Conservation (phyloP, 1,139 yeast species). For the Yarrowia galli region DNA sequence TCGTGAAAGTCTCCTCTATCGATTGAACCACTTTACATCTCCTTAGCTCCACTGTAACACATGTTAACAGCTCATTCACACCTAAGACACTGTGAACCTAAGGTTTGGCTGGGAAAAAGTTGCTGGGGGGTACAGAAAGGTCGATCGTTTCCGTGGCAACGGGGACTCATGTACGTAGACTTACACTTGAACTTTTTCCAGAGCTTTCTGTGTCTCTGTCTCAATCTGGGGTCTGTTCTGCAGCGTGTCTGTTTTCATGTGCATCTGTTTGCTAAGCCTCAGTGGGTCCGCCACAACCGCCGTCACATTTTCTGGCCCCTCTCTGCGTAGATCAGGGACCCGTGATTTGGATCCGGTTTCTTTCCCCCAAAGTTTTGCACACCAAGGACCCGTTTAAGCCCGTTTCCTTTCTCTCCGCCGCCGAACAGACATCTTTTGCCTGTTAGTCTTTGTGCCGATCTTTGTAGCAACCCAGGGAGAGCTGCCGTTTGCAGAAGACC, state of each 20-base stretch:
- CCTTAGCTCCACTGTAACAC: background rate
- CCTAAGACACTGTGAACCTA: too few relatives aligned
- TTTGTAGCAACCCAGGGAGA: slow-evolving; percentile 25
- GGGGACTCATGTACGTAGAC: too few relatives aligned
- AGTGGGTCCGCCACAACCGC: too few relatives aligned
- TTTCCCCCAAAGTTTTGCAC: slow-evolving; percentile 1
- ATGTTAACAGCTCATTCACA: too few relatives aligned
- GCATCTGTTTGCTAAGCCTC: too few relatives aligned
- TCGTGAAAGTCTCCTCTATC: background rate
- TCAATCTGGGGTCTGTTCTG: background rate
- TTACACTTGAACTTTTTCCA: background rate
- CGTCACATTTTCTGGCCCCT: background rate
- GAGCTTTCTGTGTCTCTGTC: background rate
- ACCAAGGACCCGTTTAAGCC: background rate
- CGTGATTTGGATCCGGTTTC: slow-evolving; percentile 1
- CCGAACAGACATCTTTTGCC: background rate
- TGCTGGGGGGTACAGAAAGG: slow-evolving; percentile 15
- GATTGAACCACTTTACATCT: background rate
- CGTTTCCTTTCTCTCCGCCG: background rate
- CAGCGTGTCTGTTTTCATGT: background rate
- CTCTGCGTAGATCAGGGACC: slow-evolving; percentile 30
- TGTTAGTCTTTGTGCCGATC: slow-evolving; percentile 10
- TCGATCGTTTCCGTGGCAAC: slow-evolving; percentile 31
- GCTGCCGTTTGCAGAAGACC: slow-evolving; percentile 2
- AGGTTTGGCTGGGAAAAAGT: slow-evolving; percentile 6